Evolutionary conservation across 1,284 basidiomycete species (phyloP).

Genomic region (Leccinum subatratum): DNA sequence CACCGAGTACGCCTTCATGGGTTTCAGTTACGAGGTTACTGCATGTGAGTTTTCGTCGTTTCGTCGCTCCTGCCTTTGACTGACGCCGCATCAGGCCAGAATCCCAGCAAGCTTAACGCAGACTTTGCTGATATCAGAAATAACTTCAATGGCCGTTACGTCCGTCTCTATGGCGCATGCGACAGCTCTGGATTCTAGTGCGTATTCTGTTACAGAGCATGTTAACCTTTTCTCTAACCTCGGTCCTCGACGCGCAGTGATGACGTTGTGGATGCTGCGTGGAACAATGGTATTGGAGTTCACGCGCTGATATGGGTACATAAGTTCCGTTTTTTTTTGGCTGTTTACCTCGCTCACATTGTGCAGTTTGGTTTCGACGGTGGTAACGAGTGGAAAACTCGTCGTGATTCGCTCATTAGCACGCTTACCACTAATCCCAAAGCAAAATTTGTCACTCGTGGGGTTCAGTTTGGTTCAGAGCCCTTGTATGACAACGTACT

Average conservation of each 20-base stretch:
- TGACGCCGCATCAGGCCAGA: slow-evolving; percentile 41
- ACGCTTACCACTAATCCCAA: slow-evolving; percentile 58
- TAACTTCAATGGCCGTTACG: slow-evolving; percentile 61
- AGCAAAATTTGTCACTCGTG: slow-evolving; percentile 64
- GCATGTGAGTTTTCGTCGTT: slow-evolving; percentile 39
- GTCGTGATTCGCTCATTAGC: slow-evolving; percentile 52
- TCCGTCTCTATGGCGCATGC: slow-evolving; percentile 67
- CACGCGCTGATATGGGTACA: slow-evolving; percentile 76
- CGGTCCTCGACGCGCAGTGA: slow-evolving; percentile 40
- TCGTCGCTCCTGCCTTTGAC: not conserved
- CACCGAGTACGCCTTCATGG: slow-evolving; percentile 68
- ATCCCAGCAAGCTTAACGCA: slow-evolving; percentile 40
- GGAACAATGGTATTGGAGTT: slow-evolving; percentile 63
- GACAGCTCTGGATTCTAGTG: slow-evolving; percentile 64
- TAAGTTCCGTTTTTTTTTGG: slow-evolving; percentile 20
- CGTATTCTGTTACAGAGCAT: slow-evolving; percentile 20
- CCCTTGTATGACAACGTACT: slow-evolving; percentile 66
- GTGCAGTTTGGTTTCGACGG: slow-evolving; percentile 60
- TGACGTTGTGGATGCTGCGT: slow-evolving; percentile 68
- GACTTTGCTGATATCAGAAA: slow-evolving; percentile 64
- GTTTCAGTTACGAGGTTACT: slow-evolving; percentile 68
- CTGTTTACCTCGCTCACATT: slow-evolving; percentile 5
- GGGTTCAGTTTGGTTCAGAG: slow-evolving; percentile 70
- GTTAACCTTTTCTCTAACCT: slow-evolving; percentile 1
- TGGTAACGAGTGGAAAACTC: slow-evolving; percentile 48